phyloP scores from a whole-genome alignment of 768 basidiomycete genomes.

The Multifurca ochricompacta region DNA sequence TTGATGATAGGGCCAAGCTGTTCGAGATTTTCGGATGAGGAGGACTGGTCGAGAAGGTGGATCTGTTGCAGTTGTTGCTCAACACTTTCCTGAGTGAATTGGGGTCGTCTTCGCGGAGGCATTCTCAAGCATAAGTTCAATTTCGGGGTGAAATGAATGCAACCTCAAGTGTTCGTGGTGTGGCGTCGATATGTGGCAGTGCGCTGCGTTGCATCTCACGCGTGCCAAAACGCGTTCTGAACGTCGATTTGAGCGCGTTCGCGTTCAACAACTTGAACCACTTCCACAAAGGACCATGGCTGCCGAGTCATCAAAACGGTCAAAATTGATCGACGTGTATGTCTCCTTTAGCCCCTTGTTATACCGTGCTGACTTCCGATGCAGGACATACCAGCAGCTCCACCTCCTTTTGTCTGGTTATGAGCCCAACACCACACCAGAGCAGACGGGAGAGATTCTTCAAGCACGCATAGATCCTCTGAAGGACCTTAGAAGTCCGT shows the following conservation, averaged over 20 bases:
- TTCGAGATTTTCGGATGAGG: conserved; percentile 89
- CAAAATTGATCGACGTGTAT: conserved; percentile 66
- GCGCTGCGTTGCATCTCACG: neutral
- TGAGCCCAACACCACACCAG: conserved; percentile 48
- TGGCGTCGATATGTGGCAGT: neutral
- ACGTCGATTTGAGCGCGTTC: neutral
- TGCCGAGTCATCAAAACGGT: conserved; percentile 48
- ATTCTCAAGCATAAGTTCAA: conserved; percentile 30
- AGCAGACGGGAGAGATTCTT: conserved; percentile 53
- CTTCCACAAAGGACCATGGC: conserved; percentile 28
- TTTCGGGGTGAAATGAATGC: neutral
- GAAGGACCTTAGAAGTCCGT: conserved; percentile 50
- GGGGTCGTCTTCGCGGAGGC: conserved; percentile 64
- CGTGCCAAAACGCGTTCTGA: conserved; percentile 13
- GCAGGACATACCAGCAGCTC: conserved; percentile 58
- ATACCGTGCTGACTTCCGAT: neutral
- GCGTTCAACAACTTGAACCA: conserved; percentile 1
- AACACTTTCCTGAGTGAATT: conserved; percentile 76
- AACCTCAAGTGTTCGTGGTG: neutral
- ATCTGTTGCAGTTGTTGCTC: conserved; percentile 90
- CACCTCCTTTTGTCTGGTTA: conserved; percentile 52
- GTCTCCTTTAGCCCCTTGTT: conserved; percentile 22
- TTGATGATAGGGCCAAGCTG: conserved; percentile 93
- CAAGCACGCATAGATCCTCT: conserved; percentile 50
- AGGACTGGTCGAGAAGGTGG: conserved; percentile 79